Conservation (phyloP, 108 stramenopile genomes). For the Skeletonema marinoi region DNA sequence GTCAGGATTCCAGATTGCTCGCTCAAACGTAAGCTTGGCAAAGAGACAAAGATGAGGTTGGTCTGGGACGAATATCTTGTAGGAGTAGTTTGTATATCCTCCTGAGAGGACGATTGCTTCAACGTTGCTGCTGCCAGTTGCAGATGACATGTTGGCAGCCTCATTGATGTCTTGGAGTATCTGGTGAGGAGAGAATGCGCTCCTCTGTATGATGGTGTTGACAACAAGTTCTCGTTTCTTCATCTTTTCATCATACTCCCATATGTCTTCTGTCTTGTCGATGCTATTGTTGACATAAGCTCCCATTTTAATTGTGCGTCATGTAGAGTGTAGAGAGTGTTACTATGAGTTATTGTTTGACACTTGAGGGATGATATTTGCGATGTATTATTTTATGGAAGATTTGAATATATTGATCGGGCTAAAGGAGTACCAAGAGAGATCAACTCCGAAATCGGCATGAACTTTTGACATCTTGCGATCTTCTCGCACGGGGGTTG, state of each 20-base stretch:
- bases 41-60: constrained; percentile 32
- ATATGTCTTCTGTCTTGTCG: not conserved
- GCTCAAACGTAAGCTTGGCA: constrained; percentile 42
- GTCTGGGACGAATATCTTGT: constrained; percentile 25
- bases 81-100: constrained; percentile 40
- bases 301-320: not conserved
- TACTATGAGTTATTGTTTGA: too few species aligned
- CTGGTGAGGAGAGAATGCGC: constrained; percentile 11
- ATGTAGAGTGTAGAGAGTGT: too few species aligned
- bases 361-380: too few species aligned
- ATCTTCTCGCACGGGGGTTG: too few species aligned
- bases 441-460: too few species aligned
- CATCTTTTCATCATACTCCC: constrained; percentile 11
- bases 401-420: too few species aligned
- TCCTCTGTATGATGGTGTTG: constrained; percentile 8
- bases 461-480: too few species aligned
- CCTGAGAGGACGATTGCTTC: constrained; percentile 24
- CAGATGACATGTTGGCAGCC: not conserved
- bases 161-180: constrained; percentile 15
- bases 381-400: too few species aligned
- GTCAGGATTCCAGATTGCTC: constrained; percentile 43
- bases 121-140: constrained; percentile 16
- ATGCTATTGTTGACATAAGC: not conserved
- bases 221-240: constrained; percentile 11
- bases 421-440: too few species aligned